Base-by-base conservation (phyloP, 2,329 filamentous ascomycete species). In the Ceratocystis ficicola region DNA sequence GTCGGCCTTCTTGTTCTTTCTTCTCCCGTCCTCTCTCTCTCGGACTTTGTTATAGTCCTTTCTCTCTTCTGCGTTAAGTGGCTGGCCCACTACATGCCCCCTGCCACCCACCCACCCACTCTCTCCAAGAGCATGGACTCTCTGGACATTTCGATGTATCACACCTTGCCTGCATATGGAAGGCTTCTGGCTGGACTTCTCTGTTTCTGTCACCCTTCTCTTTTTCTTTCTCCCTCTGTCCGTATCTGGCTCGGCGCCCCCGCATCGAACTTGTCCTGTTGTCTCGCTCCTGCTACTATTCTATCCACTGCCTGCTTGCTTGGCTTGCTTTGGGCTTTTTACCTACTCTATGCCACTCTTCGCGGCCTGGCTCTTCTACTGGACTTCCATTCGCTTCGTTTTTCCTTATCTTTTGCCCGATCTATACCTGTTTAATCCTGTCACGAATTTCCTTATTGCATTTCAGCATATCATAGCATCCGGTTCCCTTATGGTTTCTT, bases 401-500 rank as follows among this genome's bases (percentile, higher is more conserved):
- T 63, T 36, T 32, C 17, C 25, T 8, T 25, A 50, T 17, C 46
- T 44, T 48, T 63, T 63, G 44, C 61, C 61, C 25, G 36, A 48
- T 63, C 41, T 46, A 46, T 30, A 63, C 61, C 20, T 63, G 61
- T 63, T 63, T 63, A 63, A 63, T 63, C 61, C 41, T 12, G n/a
- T 48, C 60, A 36, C 55, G 55, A 59, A 59, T 59, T 36, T 59
- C 55, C 28, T 59, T 59, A 32, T 36, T 36, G 28, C 28, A 36
- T 59, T 63, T 48, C 22, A 30, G 44, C 41, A 63, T 48, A n/a
- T 63, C 60, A 63, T 30, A 63, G 61, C 61, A 63, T 63, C 44
- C 50, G n/a, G 44, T 48, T n/a, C 46, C 61, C 20, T 62, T 5
- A 62, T 41, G 25, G 44, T 41, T 44, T 44, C 3, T 1, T 20